A percentile compares a stretch with the other conserved stretches of the same genome.
Evolutionary conservation across 108 stramenopile species (phyloP).

Genomic region (Discostella pseudostelligera): DNA sequence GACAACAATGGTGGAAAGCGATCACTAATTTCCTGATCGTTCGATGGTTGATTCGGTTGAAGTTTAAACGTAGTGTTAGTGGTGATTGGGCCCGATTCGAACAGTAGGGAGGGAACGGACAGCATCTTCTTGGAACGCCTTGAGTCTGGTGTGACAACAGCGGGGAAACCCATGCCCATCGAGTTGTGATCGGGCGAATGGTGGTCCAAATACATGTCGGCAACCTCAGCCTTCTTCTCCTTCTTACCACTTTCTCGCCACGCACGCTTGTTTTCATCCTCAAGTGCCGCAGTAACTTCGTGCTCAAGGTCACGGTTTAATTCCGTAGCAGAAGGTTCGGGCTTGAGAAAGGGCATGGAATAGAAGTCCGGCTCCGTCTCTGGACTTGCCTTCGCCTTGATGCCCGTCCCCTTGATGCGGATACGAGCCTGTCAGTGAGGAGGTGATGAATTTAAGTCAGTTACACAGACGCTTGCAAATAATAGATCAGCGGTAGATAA

Average conservation of each 20-base stretch:
- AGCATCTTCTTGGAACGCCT: background rate
- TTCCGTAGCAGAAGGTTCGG: background rate
- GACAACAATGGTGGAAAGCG: conserved; percentile 7
- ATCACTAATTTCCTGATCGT: background rate
- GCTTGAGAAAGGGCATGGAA: conserved; percentile 29
- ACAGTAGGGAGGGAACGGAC: background rate
- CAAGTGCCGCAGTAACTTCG: conserved; percentile 15
- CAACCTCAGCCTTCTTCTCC: background rate
- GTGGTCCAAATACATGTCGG: background rate
- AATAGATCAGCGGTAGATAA: background rate
- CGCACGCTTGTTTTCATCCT: conserved; percentile 26
- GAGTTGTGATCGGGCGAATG: background rate
- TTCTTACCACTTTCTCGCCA: background rate
- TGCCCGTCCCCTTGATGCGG: conserved; percentile 50
- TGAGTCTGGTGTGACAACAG: conserved; percentile 1
- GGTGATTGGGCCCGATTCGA: background rate
- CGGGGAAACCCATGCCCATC: background rate
- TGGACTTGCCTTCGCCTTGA: conserved; percentile 41
- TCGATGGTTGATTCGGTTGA: conserved; percentile 5
- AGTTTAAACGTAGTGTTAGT: background rate
- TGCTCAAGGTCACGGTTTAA: conserved; percentile 20
- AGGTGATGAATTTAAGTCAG: conserved; percentile 1
- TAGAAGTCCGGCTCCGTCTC: conserved; percentile 49
- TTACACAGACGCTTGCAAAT: background rate
- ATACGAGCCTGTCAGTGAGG: conserved; percentile 27